These are phyloP conservation scores for Ophiosphaerella korrae DNA, from an alignment of 2,329 filamentous ascomycete genomes.

Conservation along the genomic window DNA sequence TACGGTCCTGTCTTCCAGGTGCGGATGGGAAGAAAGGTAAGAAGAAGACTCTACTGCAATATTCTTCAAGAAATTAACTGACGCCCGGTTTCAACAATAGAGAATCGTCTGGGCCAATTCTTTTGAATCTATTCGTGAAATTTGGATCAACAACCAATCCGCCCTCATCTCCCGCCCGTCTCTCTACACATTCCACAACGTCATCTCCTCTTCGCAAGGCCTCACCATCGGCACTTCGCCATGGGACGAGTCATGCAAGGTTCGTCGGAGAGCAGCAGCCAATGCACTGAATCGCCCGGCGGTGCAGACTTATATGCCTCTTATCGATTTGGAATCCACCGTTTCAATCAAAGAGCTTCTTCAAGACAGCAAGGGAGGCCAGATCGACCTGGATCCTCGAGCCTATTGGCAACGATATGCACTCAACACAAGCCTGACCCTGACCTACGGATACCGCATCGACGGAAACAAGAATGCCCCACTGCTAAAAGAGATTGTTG, in stretches of 20 bases:
- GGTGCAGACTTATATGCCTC: slow-evolving; percentile 79
- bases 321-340: slow-evolving; percentile 77
- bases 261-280: slow-evolving; percentile 75
- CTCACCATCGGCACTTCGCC: slow-evolving; percentile 85
- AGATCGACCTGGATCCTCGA: slow-evolving; percentile 69
- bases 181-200: slow-evolving; percentile 80
- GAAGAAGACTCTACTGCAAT: background rate
- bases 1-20: slow-evolving; percentile 58
- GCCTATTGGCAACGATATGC: slow-evolving; percentile 77
- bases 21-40: slow-evolving; percentile 68
- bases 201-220: slow-evolving; percentile 76
- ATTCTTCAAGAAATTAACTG: background rate
- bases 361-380: slow-evolving; percentile 65
- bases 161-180: slow-evolving; percentile 77
- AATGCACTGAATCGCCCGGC: slow-evolving; percentile 78
- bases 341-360: slow-evolving; percentile 75
- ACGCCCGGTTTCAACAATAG: slow-evolving; percentile 38
- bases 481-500: slow-evolving; percentile 73
- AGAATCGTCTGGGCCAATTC: slow-evolving; percentile 79
- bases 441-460: slow-evolving; percentile 81
- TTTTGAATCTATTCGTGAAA: slow-evolving; percentile 72
- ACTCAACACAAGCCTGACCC: slow-evolving; percentile 75
- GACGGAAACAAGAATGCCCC: slow-evolving; percentile 70
- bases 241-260: slow-evolving; percentile 82
- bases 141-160: slow-evolving; percentile 81